Evolutionary conservation across 2,329 filamentous ascomycete genomes (phyloP), one percentile per base, ranked within the genome.

Genomic region (Anisogramma anomala): DNA sequence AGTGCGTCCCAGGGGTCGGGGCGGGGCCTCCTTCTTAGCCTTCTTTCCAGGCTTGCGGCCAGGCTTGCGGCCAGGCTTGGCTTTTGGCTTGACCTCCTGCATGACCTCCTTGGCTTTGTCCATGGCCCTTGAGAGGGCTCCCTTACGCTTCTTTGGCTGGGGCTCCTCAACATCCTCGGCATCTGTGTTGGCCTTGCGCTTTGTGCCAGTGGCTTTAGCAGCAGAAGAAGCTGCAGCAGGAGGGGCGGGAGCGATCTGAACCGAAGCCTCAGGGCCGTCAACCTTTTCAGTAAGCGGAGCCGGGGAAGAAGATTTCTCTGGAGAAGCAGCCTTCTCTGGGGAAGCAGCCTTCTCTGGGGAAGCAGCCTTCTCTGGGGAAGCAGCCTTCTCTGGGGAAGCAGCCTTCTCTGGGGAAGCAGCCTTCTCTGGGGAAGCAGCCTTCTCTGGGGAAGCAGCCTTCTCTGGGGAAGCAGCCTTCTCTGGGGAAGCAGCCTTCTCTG

Each of bases 1-100:
- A 3, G 62, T 62, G 41, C 49, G 50, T 11, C 62, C 61, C 6
- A 60, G 55, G 1, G 55, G 45, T 9, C 53, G 50, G 5, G 50
- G 38, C 8, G 41, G 18, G 3, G 43, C 32, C 19, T 56, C 43
- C 40, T 48, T 55, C 42, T 55, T 52, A n/a, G 40, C 38, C 42
- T 50, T 51, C 32, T 38, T 48, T 46, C 33, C 47, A 36, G 50
- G 51, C 48, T 55, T 55, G n/a, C 43, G 36, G 33, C 33, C 47
- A 36, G 50, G 51, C 48, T 55, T 55, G n/a, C 43, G 36, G 33
- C 22, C 31, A 37, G 39, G 3, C 42, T 33, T 34, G 20, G 32
- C 33, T 15, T 37, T 37, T 10, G 35, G 36, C 33, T 42, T 45
- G 18, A 45, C 26, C 14, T 48, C 46, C 17, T 46, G 36, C 15